These are phyloP conservation scores for Serendipita sp. DNA, from an alignment of 768 basidiomycete genomes.

Conservation along the genomic window DNA sequence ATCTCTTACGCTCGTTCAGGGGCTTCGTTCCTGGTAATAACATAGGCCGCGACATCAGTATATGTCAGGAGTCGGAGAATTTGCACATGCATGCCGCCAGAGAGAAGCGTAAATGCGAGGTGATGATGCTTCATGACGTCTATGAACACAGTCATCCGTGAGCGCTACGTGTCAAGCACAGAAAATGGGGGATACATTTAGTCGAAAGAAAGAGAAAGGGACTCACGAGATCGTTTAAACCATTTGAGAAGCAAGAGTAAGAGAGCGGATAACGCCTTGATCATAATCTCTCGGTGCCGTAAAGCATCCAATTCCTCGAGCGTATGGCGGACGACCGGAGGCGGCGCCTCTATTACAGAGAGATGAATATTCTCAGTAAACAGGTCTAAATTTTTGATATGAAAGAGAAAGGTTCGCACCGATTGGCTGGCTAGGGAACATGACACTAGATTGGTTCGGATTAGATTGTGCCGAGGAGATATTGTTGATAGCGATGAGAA, in stretches of 20 bases:
- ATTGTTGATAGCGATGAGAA: constrained; percentile 58
- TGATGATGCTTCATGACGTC: constrained; percentile 99
- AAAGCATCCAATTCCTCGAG: constrained; percentile 86
- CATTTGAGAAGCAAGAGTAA: constrained; percentile 81
- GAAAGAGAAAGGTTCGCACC: not conserved
- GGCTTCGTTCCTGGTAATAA: constrained; percentile 78
- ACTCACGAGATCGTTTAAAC: constrained; percentile 96
- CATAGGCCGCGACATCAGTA: constrained; percentile 71
- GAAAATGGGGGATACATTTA: not conserved
- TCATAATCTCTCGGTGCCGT: constrained; percentile 92
- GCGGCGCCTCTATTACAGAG: constrained; percentile 25
- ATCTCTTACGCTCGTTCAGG: constrained; percentile 61
- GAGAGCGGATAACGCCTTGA: constrained; percentile 93
- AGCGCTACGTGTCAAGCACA: not conserved
- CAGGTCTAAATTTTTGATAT: not conserved
- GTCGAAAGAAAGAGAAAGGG: not conserved
- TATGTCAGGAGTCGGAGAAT: constrained; percentile 98
- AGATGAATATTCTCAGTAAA: not conserved
- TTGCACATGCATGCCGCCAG: constrained; percentile 84
- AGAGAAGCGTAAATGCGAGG: constrained; percentile 84
- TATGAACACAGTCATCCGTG: constrained; percentile 19
- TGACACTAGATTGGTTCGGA: not conserved
- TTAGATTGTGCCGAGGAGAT: not conserved
- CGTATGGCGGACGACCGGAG: constrained; percentile 32
- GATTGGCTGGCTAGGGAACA: not conserved